These are phyloP conservation scores for Botrytis porri DNA, from an alignment of 2,329 filamentous ascomycete genomes.

Conservation along the genomic window DNA sequence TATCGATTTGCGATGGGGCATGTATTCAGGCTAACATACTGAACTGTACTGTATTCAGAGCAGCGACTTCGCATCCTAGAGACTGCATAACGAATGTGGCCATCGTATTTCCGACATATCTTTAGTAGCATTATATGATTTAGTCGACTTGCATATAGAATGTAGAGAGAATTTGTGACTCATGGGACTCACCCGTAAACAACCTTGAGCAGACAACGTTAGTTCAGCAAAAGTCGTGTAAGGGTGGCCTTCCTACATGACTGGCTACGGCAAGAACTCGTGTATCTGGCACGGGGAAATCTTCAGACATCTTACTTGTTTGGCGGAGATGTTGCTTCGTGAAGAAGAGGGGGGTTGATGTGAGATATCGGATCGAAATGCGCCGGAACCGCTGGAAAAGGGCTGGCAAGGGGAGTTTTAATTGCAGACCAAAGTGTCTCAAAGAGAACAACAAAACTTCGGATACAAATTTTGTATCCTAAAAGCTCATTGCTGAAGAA, in stretches of 20 bases:
- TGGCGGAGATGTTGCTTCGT: background rate
- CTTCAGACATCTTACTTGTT: conserved; percentile 30
- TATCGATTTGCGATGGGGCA: background rate
- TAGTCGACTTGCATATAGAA: conserved; percentile 20
- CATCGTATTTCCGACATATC: conserved; percentile 98
- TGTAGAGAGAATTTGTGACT: conserved; percentile 13
- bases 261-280: conserved; percentile 84
- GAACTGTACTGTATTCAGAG: conserved; percentile 95
- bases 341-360: background rate
- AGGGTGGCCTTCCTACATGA: conserved; percentile 66
- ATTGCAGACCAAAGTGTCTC: background rate
- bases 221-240: conserved; percentile 25
- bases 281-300: conserved; percentile 52
- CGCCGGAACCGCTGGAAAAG: background rate
- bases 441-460: background rate
- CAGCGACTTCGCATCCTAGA: conserved; percentile 88
- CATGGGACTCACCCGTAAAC: conserved; percentile 63
- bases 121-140: conserved; percentile 40
- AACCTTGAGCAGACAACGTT: conserved; percentile 51
- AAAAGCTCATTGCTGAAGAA: background rate
- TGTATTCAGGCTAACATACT: conserved; percentile 56
- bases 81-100: conserved; percentile 92
- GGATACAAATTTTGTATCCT: background rate
- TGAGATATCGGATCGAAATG: background rate
- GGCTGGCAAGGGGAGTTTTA: background rate